phyloP scores from a whole-genome alignment of 2,329 filamentous ascomycete genomes.

The Malbranchea zuffiana region DNA sequence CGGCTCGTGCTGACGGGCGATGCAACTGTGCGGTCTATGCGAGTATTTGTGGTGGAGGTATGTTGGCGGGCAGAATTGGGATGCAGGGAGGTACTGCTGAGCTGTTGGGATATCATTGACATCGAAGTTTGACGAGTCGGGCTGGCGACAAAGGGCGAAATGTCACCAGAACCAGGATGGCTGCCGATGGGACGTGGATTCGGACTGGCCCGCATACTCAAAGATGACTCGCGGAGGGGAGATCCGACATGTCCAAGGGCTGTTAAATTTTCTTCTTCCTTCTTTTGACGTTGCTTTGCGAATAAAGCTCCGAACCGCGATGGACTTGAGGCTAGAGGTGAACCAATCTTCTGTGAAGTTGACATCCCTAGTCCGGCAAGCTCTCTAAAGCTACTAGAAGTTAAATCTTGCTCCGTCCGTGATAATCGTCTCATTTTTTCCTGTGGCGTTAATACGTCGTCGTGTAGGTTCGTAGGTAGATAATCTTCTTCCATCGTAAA shows the following conservation, averaged over 20 bases:
- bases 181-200: conserved; percentile 41
- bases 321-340: conserved; percentile 48
- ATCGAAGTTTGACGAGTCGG: conserved; percentile 48
- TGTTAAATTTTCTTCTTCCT: conserved; percentile 40
- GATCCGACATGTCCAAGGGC: conserved; percentile 54
- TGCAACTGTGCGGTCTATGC: conserved; percentile 36
- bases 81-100: conserved; percentile 37
- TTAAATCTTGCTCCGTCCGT: conserved; percentile 44
- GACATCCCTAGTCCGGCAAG: conserved; percentile 42
- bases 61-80: conserved; percentile 30
- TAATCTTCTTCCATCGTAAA: conserved; percentile 86
- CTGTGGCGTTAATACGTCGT: conserved; percentile 52
- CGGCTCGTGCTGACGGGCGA: conserved; percentile 36
- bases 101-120: conserved; percentile 51
- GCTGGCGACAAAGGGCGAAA: conserved; percentile 43
- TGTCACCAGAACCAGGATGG: conserved; percentile 38
- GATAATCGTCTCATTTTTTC: conserved; percentile 51
- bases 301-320: conserved; percentile 52
- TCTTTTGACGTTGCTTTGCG: conserved; percentile 42
- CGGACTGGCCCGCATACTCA: conserved; percentile 42
- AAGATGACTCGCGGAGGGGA: conserved; percentile 51
- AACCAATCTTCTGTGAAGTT: conserved; percentile 42
- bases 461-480: conserved; percentile 58
- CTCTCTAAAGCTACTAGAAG: conserved; percentile 36
- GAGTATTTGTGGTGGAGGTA: conserved; percentile 24